These are phyloP conservation scores for Metschnikowia chrysomelidarum DNA, from an alignment of 805 yeast genomes.

Conservation along the genomic window DNA sequence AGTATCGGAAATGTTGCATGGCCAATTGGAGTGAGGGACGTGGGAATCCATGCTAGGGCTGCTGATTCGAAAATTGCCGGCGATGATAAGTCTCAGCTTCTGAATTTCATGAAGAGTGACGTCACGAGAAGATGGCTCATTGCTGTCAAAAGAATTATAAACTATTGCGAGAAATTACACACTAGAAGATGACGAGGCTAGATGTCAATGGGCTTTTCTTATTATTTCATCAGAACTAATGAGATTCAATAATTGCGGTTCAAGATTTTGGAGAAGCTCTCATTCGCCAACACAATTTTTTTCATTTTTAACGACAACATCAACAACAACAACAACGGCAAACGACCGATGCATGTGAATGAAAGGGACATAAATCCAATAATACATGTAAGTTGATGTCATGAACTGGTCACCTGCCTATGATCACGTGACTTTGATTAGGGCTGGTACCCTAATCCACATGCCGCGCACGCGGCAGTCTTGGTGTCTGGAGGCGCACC, in stretches of 20 bases:
- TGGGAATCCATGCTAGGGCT: conserved; percentile 77
- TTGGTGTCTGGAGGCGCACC: conserved; percentile 7
- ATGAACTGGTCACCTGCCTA: neutral
- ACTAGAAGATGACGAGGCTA: neutral
- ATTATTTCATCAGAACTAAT: neutral
- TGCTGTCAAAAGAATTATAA: conserved; percentile 69
- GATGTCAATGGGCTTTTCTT: neutral
- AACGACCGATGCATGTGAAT: too few relatives aligned
- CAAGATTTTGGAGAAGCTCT: too few relatives aligned
- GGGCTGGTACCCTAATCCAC: conserved; percentile 18
- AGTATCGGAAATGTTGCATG: conserved; percentile 88
- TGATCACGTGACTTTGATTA: conserved; percentile 5
- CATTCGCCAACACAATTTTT: too few relatives aligned
- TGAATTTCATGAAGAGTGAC: conserved; percentile 80
- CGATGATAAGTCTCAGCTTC: conserved; percentile 38
- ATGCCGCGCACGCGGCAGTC: neutral
- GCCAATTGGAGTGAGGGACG: conserved; percentile 83
- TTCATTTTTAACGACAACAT: too few relatives aligned
- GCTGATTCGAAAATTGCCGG: conserved; percentile 59
- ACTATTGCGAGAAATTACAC: conserved; percentile 13
- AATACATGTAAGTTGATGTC: neutral
- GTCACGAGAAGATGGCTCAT: conserved; percentile 74
- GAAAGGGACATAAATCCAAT: too few relatives aligned
- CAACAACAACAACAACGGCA: too few relatives aligned
- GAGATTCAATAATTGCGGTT: neutral